Evolutionary conservation across 2,329 filamentous ascomycete species (phyloP).

Genomic region (Monosporascus sp.): DNA sequence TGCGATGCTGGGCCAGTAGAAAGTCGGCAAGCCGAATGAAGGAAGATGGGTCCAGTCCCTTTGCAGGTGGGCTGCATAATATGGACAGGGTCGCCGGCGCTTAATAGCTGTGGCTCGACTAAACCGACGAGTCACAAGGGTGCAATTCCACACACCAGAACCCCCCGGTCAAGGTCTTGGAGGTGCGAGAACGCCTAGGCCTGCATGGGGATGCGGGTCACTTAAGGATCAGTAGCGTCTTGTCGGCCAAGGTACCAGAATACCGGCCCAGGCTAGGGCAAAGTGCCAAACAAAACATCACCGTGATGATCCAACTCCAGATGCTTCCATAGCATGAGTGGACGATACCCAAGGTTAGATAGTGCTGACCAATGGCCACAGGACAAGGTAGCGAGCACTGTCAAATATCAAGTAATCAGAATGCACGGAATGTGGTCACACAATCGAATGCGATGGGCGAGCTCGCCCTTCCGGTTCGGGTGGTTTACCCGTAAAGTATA

Average conservation of each 20-base stretch:
- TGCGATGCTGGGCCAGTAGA: conserved; percentile 21
- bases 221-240: conserved; percentile 5
- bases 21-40: conserved; percentile 15
- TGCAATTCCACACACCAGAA: conserved; percentile 12
- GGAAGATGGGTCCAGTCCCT: conserved; percentile 7
- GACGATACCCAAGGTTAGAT: neutral
- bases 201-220: neutral
- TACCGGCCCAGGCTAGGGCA: neutral
- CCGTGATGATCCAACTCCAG: neutral
- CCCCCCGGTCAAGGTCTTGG: conserved; percentile 8
- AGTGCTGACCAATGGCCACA: neutral
- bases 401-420: neutral
- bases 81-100: conserved; percentile 48
- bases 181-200: conserved; percentile 7
- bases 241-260: neutral
- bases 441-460: neutral
- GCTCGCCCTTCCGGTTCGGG: neutral
- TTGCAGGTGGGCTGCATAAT: conserved; percentile 39
- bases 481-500: neutral
- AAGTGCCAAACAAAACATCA: neutral
- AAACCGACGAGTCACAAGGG: conserved; percentile 34
- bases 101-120: conserved; percentile 45
- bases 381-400: neutral
- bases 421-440: neutral
- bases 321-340: neutral